Percentiles rank a stretch among this genome's conserved stretches.
Evolutionary conservation across 164 flowering plant species (phyloP).

Genomic region (Macadamia tetraphylla): DNA sequence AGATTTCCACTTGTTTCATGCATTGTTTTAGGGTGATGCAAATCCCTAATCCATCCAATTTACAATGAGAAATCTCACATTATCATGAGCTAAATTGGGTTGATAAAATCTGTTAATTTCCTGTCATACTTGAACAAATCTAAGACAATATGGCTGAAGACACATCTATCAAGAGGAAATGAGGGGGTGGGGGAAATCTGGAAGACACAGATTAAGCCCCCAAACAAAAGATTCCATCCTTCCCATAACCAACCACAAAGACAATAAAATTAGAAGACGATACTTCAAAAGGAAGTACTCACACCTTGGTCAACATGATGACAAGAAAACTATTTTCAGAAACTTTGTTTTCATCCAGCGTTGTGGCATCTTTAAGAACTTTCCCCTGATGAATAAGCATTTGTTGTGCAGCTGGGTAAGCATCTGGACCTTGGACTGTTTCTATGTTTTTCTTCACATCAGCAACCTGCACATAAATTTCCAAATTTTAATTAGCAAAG

Average conservation of each 20-base stretch:
- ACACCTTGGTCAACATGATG: conserved; percentile 72
- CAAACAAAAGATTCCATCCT: too few species aligned
- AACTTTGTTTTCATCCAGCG: conserved; percentile 63
- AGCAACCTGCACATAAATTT: conserved; percentile 40
- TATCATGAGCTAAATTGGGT: too few species aligned
- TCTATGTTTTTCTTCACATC: conserved; percentile 72
- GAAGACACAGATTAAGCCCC: too few species aligned
- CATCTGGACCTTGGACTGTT: conserved; percentile 50
- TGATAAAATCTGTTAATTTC: too few species aligned
- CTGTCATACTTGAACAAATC: too few species aligned
- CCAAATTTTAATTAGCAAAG: neutral
- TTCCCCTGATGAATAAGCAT: conserved; percentile 86
- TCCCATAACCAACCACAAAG: neutral
- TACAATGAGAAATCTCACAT: too few species aligned
- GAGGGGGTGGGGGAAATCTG: too few species aligned
- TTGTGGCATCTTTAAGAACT: conserved; percentile 67
- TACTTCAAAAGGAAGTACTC: neutral
- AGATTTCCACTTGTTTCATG: too few species aligned
- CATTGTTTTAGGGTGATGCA: too few species aligned
- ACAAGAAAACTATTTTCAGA: conserved; percentile 68
- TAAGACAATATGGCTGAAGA: too few species aligned
- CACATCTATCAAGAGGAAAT: too few species aligned
- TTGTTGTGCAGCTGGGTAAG: conserved; percentile 66
- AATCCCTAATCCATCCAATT: too few species aligned
- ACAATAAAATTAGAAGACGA: neutral